A percentile compares a stretch with the other conserved stretches of the same genome.
These are phyloP conservation scores for Biancaea sappan DNA, from an alignment of 306 rosid genomes.

Conservation along the genomic window DNA sequence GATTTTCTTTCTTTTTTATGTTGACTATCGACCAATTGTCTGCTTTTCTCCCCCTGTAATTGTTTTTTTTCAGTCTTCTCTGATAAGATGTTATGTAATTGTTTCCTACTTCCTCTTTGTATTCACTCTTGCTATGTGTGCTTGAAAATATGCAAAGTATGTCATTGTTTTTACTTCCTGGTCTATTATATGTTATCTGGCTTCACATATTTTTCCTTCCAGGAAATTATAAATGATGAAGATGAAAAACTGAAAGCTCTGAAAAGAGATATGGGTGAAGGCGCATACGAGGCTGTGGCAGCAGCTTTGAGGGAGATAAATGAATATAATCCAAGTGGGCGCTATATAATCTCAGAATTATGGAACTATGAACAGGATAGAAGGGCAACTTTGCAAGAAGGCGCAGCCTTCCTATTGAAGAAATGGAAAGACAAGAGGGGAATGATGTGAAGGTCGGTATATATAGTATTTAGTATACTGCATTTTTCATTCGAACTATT, in stretches of 20 bases:
- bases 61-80: background rate
- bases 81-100: background rate
- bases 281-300: slow-evolving; percentile 47
- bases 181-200: background rate
- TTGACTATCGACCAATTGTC: background rate
- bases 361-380: slow-evolving; percentile 55
- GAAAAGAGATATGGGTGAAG: slow-evolving; percentile 48
- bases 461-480: background rate
- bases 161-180: no score
- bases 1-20: background rate
- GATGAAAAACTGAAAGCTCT: slow-evolving; percentile 56
- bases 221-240: slow-evolving; percentile 56
- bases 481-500: slow-evolving; percentile 14
- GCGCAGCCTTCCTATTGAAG: slow-evolving; percentile 44
- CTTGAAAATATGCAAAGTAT: slow-evolving; percentile 17
- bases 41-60: background rate
- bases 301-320: slow-evolving; percentile 59
- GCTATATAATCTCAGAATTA: slow-evolving; percentile 53
- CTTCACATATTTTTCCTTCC: slow-evolving; percentile 38
- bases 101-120: background rate
- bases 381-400: slow-evolving; percentile 52
- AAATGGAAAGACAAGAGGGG: slow-evolving; percentile 43
- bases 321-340: slow-evolving; percentile 63
- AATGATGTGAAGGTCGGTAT: slow-evolving; percentile 35
- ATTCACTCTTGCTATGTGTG: background rate